These are phyloP conservation scores for Phytopythium boreale DNA, from an alignment of 352 stramenopile species.

Conservation along the genomic window DNA sequence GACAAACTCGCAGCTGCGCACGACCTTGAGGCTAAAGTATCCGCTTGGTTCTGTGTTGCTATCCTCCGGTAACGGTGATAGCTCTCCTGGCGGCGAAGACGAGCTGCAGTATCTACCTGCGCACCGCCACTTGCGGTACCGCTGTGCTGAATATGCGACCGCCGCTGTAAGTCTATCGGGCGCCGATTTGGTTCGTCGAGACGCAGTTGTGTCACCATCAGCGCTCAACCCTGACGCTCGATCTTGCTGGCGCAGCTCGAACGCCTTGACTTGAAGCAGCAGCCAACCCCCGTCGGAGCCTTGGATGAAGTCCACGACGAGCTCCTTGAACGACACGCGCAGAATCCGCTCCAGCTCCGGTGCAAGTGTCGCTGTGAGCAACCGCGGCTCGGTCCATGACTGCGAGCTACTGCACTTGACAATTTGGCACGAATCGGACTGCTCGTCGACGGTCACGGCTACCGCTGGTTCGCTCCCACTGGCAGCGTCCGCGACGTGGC, in stretches of 20 bases:
- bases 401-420: slow-evolving; percentile 49
- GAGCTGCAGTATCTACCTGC: slow-evolving; percentile 33
- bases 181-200: slow-evolving; percentile 37
- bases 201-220: neutral
- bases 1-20: slow-evolving; percentile 68
- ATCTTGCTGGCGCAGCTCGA: slow-evolving; percentile 26
- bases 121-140: slow-evolving; percentile 52
- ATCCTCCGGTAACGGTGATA: neutral
- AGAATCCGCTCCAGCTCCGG: slow-evolving; percentile 37
- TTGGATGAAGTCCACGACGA: slow-evolving; percentile 61
- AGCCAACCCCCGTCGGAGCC: slow-evolving; percentile 50
- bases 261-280: slow-evolving; percentile 71
- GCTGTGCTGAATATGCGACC: slow-evolving; percentile 1
- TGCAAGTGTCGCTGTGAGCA: slow-evolving; percentile 29
- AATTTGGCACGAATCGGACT: slow-evolving; percentile 37
- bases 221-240: slow-evolving; percentile 6
- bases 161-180: slow-evolving; percentile 34
- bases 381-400: slow-evolving; percentile 47
- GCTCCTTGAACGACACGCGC: slow-evolving; percentile 34
- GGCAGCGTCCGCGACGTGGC: neutral
- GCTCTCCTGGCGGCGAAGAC: slow-evolving; percentile 9
- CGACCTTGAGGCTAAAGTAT: slow-evolving; percentile 61
- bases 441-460: slow-evolving; percentile 15
- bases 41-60: slow-evolving; percentile 27
- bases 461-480: neutral